Conservation (phyloP, 495 filamentous ascomycete genomes). For the Pseudotulostoma volvatum region DNA sequence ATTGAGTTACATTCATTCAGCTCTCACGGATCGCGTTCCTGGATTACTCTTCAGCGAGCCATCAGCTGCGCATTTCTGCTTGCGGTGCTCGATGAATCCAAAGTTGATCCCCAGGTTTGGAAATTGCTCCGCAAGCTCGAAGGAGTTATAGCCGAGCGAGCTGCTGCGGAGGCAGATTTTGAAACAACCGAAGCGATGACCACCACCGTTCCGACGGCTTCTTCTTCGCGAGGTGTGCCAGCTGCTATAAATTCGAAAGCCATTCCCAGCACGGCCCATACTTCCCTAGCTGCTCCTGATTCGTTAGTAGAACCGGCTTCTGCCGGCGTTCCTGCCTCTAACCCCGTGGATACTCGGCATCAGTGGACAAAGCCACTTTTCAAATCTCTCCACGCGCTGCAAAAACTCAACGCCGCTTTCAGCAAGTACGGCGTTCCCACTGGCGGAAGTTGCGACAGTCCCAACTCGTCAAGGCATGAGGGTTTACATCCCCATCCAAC, state of each 20-base stretch:
- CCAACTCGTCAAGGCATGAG: not conserved
- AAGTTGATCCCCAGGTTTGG: constrained; percentile 17
- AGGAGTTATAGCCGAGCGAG: constrained; percentile 25
- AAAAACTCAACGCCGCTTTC: constrained; percentile 29
- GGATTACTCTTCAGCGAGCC: constrained; percentile 32
- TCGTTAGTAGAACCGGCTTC: constrained; percentile 10
- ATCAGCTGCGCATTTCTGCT: constrained; percentile 32
- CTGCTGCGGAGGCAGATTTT: constrained; percentile 18
- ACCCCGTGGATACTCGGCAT: constrained; percentile 21
- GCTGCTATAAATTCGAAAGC: constrained; percentile 19
- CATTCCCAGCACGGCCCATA: constrained; percentile 17
- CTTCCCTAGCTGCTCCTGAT: constrained; percentile 7
- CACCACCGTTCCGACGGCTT: not conserved
- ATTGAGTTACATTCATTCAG: constrained; percentile 30
- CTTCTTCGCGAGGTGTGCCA: too few relatives aligned
- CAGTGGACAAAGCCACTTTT: constrained; percentile 33
- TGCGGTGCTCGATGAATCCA: constrained; percentile 25
- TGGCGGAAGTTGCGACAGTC: not conserved
- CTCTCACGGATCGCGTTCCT: constrained; percentile 26
- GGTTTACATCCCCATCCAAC: not conserved
- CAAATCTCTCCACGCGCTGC: constrained; percentile 30
- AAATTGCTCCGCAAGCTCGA: constrained; percentile 25
- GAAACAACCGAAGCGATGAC: constrained; percentile 1
- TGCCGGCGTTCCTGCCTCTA: constrained; percentile 14
- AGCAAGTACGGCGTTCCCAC: constrained; percentile 7